phyloP scores from a whole-genome alignment of 768 basidiomycete species.

The Suillus clintonianus region DNA sequence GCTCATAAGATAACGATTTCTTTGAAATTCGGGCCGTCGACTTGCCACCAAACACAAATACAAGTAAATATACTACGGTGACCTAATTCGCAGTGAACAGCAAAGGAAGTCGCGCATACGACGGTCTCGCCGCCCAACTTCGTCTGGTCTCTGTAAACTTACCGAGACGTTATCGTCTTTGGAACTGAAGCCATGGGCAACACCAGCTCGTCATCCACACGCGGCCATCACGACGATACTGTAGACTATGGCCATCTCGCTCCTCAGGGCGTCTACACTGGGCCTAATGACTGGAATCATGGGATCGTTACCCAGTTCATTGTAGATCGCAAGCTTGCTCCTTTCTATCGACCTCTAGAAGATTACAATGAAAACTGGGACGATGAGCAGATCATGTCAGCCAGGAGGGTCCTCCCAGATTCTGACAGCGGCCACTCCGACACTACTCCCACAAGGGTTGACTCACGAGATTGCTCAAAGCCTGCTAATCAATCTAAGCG shows the following conservation, averaged over 20 bases:
- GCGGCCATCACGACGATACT: slow-evolving; percentile 75
- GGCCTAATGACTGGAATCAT: slow-evolving; percentile 87
- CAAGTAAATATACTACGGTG: slow-evolving; percentile 9
- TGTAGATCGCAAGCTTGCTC: slow-evolving; percentile 83
- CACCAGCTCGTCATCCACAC: slow-evolving; percentile 72
- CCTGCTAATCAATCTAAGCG: slow-evolving; percentile 49
- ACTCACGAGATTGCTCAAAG: slow-evolving; percentile 23
- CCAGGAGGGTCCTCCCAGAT: slow-evolving; percentile 68
- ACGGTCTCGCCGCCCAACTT: neutral
- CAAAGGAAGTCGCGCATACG: slow-evolving; percentile 5
- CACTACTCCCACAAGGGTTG: slow-evolving; percentile 33
- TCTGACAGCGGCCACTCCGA: slow-evolving; percentile 47
- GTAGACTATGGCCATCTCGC: slow-evolving; percentile 82
- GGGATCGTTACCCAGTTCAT: slow-evolving; percentile 85
- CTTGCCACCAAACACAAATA: slow-evolving; percentile 12
- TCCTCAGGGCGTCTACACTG: slow-evolving; percentile 88
- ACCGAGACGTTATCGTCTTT: neutral
- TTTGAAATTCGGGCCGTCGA: neutral
- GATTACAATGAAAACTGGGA: slow-evolving; percentile 91
- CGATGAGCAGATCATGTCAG: slow-evolving; percentile 82
- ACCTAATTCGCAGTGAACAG: slow-evolving; percentile 10
- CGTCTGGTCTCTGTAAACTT: neutral
- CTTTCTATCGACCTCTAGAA: slow-evolving; percentile 95
- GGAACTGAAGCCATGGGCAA: slow-evolving; percentile 66
- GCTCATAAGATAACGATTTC: neutral